Evolutionary conservation across 768 basidiomycete species (phyloP).

Genomic region (Lepiota brunneoincarnata): DNA sequence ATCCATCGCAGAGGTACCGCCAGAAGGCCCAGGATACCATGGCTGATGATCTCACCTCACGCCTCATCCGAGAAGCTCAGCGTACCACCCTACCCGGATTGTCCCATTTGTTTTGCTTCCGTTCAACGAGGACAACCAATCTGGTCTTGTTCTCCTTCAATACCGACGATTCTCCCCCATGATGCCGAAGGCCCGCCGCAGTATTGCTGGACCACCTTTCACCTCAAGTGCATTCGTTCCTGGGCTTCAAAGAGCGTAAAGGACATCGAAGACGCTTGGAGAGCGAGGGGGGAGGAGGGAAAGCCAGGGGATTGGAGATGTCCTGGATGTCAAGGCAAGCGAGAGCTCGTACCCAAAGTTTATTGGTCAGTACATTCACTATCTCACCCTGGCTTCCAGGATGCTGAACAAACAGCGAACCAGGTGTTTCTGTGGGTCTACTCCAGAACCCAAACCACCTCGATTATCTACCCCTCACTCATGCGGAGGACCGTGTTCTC

Average conservation of each 20-base stretch:
- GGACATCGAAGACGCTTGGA: conserved; percentile 70
- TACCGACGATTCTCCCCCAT: conserved; percentile 35
- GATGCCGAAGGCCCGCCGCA: conserved; percentile 38
- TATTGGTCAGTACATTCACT: conserved; percentile 52
- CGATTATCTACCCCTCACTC: conserved; percentile 75
- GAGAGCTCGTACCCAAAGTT: conserved; percentile 59
- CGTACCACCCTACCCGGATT: conserved; percentile 73
- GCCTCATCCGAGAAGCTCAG: conserved; percentile 63
- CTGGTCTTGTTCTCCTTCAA: conserved; percentile 82
- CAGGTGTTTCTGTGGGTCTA: conserved; percentile 84
- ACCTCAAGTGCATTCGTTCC: conserved; percentile 82
- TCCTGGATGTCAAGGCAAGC: conserved; percentile 85
- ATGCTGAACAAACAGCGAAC: not conserved
- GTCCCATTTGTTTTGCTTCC: conserved; percentile 78
- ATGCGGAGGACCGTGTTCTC: conserved; percentile 68
- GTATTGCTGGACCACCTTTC: conserved; percentile 90
- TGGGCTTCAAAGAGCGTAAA: conserved; percentile 87
- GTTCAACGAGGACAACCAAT: conserved; percentile 78
- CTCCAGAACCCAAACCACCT: conserved; percentile 67
- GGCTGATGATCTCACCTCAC: conserved; percentile 71
- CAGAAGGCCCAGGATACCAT: conserved; percentile 4
- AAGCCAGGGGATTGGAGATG: conserved; percentile 85
- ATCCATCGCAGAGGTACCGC: conserved; percentile 15
- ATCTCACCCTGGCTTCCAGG: not conserved
- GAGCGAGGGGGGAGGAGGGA: conserved; percentile 59